Evolutionary conservation across 2,329 filamentous ascomycete genomes (phyloP).

Genomic region (Exophiala spinifera): DNA sequence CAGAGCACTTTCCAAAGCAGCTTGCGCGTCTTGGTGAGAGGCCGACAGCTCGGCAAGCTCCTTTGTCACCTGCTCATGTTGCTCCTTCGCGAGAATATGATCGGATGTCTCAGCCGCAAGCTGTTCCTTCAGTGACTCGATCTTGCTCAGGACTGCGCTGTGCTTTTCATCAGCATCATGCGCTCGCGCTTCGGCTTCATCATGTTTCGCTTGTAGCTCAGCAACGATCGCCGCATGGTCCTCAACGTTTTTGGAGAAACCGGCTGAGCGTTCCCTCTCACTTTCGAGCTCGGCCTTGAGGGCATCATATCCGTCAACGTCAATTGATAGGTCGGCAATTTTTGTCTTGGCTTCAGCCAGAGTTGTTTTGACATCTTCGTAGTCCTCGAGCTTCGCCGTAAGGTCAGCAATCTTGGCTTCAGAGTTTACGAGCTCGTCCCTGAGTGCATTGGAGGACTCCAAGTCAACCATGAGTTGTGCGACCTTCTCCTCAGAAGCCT

Average conservation of each 20-base stretch:
- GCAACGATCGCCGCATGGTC: constrained; percentile 5
- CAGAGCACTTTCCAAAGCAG: constrained; percentile 10
- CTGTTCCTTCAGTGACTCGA: constrained; percentile 12
- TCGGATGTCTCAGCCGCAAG: constrained; percentile 5
- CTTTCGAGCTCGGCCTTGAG: constrained; percentile 10
- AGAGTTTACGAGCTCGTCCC: constrained; percentile 15
- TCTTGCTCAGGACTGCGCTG: constrained; percentile 5
- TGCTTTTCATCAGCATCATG: constrained; percentile 9
- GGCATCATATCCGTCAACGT: constrained; percentile 6
- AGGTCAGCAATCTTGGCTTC: constrained; percentile 9
- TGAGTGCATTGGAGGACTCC: constrained; percentile 8
- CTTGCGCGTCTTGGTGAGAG: constrained; percentile 11
- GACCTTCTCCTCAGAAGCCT: constrained; percentile 13
- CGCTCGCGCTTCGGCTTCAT: constrained; percentile 4
- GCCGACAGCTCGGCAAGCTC: constrained; percentile 6
- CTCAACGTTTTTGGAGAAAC: constrained; percentile 10
- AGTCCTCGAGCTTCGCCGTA: constrained; percentile 11
- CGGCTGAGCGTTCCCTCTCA: constrained; percentile 5
- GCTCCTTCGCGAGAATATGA: constrained; percentile 6
- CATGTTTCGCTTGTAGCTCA: constrained; percentile 9
- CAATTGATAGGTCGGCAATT: constrained; percentile 10
- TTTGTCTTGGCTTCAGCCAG: constrained; percentile 8
- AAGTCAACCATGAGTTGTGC: constrained; percentile 18
- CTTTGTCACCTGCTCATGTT: constrained; percentile 8
- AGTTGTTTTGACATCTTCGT: constrained; percentile 2